These are phyloP conservation scores for Aspergillus sp. DNA, from an alignment of 2,329 filamentous ascomycete genomes.

Conservation along the genomic window DNA sequence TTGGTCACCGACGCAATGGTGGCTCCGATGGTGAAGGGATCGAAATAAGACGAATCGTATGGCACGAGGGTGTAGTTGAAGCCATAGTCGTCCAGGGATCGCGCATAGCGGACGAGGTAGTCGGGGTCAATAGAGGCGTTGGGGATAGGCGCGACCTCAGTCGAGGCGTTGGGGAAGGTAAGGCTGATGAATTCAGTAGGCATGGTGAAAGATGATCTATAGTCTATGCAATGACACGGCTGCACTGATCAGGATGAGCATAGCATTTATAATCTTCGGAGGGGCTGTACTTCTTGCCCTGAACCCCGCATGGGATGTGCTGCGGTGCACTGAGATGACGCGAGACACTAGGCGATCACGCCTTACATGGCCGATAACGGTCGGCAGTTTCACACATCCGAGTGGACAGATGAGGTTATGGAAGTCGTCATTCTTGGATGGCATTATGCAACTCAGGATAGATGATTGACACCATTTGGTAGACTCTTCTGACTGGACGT, in stretches of 20 bases:
- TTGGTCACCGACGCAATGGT: slow-evolving; percentile 60
- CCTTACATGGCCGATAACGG: slow-evolving; percentile 2
- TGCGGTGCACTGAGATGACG: background rate
- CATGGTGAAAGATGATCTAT: slow-evolving; percentile 17
- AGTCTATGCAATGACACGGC: background rate
- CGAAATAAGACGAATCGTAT: slow-evolving; percentile 58
- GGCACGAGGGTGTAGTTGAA: slow-evolving; percentile 65
- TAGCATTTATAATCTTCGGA: background rate
- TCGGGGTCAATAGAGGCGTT: slow-evolving; percentile 56
- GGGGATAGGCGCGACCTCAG: slow-evolving; percentile 57
- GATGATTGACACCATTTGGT: background rate
- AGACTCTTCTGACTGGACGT: no score
- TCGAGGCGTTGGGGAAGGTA: slow-evolving; percentile 60
- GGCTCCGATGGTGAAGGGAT: slow-evolving; percentile 61
- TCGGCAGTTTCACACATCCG: background rate
- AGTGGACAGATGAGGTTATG: background rate
- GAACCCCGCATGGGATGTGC: background rate
- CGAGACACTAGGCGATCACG: slow-evolving; percentile 4
- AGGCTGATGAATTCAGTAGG: slow-evolving; percentile 60
- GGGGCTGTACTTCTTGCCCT: background rate
- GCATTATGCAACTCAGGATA: background rate
- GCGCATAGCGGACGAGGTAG: slow-evolving; percentile 59
- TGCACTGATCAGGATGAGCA: background rate
- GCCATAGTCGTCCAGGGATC: slow-evolving; percentile 59
- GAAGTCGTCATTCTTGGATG: background rate